Evolutionary conservation across 2,329 filamentous ascomycete genomes (phyloP).

Genomic region (Pseudopithomyces maydicus): DNA sequence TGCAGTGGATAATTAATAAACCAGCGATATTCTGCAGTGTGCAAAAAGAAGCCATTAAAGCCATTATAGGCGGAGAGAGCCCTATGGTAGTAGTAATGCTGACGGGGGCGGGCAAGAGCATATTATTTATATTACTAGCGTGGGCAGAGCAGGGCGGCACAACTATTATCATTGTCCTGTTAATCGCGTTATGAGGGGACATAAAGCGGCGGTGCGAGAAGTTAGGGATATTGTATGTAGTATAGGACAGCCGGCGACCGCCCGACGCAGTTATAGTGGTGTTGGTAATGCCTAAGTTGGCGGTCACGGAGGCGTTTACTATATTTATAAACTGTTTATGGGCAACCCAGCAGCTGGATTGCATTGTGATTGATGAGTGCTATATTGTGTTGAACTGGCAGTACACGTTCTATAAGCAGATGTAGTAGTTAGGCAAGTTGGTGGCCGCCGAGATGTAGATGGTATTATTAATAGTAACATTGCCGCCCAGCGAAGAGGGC

Average conservation of each 20-base stretch:
- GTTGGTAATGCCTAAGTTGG: background rate
- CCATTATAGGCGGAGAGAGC: constrained; percentile 23
- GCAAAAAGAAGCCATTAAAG: constrained; percentile 22
- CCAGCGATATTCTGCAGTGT: constrained; percentile 19
- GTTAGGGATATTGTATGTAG: background rate
- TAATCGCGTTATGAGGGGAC: background rate
- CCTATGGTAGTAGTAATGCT: constrained; percentile 25
- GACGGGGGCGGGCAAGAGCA: constrained; percentile 15
- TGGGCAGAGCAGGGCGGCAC: too few relatives aligned
- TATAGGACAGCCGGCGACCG: background rate
- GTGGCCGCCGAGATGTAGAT: too few relatives aligned
- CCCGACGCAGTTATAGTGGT: background rate
- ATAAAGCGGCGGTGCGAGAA: background rate
- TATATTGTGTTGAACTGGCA: background rate
- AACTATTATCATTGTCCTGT: background rate
- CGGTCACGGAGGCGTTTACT: background rate
- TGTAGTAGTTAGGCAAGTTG: too few relatives aligned
- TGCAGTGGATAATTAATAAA: constrained; percentile 16
- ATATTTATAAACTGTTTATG: background rate
- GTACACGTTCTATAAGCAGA: background rate
- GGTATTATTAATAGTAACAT: too few relatives aligned
- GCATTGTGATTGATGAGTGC: background rate
- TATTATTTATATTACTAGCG: background rate
- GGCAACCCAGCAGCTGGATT: too few relatives aligned
- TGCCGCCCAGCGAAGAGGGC: too few relatives aligned